Percentiles rank a stretch among this genome's conserved stretches.
These are phyloP conservation scores for Ascochyta pisi DNA, from an alignment of 2,329 filamentous ascomycete species.

Conservation along the genomic window DNA sequence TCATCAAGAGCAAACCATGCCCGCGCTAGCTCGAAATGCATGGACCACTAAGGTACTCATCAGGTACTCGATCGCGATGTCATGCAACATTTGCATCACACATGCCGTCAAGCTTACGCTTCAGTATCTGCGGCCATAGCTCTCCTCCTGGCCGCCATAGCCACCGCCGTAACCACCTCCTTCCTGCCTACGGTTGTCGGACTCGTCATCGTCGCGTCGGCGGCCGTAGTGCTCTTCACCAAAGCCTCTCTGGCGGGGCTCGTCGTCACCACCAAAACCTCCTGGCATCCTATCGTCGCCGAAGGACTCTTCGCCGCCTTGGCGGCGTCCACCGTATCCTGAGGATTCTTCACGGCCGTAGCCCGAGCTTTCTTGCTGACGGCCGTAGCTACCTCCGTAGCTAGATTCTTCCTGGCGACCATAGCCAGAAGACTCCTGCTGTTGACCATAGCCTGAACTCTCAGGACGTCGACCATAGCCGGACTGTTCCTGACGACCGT, in stretches of 20 bases:
- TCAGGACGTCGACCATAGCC: slow-evolving; percentile 8
- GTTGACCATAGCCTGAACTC: slow-evolving; percentile 9
- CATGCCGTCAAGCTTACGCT: neutral
- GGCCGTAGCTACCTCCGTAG: slow-evolving; percentile 11
- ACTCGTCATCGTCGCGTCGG: slow-evolving; percentile 9
- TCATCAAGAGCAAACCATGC: neutral
- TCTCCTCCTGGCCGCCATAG: slow-evolving; percentile 2
- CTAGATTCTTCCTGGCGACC: slow-evolving; percentile 9
- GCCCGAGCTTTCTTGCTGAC: slow-evolving; percentile 18
- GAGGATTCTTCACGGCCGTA: neutral
- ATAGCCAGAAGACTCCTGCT: slow-evolving; percentile 8
- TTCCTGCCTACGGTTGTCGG: slow-evolving; percentile 17
- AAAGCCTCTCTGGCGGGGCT: slow-evolving; percentile 12
- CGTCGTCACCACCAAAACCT: slow-evolving; percentile 26
- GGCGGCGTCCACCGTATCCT: slow-evolving; percentile 9
- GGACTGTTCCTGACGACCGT: slow-evolving; percentile 1
- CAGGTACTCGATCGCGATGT: neutral
- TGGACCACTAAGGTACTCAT: slow-evolving; percentile 13
- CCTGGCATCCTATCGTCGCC: slow-evolving; percentile 22
- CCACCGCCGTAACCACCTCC: slow-evolving; percentile 17
- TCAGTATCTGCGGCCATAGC: slow-evolving; percentile 25
- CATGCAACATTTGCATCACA: neutral
- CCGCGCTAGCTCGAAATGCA: neutral
- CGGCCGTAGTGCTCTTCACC: slow-evolving; percentile 18
- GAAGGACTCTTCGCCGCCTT: slow-evolving; percentile 15